These are phyloP conservation scores for Notholithocarpus densiflorus DNA, from an alignment of 306 rosid genomes.

Conservation along the genomic window DNA sequence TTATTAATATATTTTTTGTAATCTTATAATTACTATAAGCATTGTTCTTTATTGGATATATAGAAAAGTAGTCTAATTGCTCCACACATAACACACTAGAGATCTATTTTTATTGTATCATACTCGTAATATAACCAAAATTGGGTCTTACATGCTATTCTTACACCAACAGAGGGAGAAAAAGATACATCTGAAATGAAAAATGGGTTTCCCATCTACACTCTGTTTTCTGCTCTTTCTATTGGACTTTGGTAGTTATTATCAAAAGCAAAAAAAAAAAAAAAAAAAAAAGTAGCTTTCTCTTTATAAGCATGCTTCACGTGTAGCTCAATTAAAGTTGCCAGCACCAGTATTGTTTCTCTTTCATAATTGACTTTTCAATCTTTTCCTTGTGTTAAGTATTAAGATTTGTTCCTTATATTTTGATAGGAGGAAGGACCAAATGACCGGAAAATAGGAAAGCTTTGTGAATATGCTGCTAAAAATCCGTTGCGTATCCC, in stretches of 20 bases:
- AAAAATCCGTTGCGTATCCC: constrained; percentile 96
- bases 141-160: too few relatives aligned
- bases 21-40: too few relatives aligned
- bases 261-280: background rate
- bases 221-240: background rate
- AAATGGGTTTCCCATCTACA: background rate
- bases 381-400: constrained; percentile 8
- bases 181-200: background rate
- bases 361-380: background rate
- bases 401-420: constrained; percentile 9
- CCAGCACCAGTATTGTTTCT: background rate
- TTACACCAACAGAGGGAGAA: too few relatives aligned
- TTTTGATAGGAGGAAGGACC: constrained; percentile 78
- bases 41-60: too few relatives aligned
- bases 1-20: too few relatives aligned
- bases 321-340: background rate
- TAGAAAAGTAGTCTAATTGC: too few relatives aligned
- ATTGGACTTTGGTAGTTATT: background rate
- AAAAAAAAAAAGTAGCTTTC: background rate
- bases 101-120: too few relatives aligned
- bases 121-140: too few relatives aligned
- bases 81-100: too few relatives aligned
- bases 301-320: background rate
- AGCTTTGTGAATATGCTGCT: constrained; percentile 83
- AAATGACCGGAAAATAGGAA: constrained; percentile 88